These are phyloP conservation scores for Pterulicium gracile DNA, from an alignment of 1,284 basidiomycete genomes.

Conservation along the genomic window DNA sequence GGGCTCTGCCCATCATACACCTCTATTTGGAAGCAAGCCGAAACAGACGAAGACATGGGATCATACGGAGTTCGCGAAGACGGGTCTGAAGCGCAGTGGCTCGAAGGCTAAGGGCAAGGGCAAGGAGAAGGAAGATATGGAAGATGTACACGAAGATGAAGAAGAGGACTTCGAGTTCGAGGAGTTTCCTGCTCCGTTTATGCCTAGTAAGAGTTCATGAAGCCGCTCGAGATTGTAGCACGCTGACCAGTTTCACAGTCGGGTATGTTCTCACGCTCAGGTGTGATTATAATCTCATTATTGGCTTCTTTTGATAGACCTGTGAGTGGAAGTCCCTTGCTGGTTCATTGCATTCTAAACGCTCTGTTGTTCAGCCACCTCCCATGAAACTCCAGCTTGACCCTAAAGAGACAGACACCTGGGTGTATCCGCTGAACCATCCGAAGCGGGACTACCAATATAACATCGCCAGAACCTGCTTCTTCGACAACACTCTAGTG, in stretches of 20 bases:
- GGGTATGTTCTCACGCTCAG: conserved; percentile 30
- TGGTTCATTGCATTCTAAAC: conserved; percentile 5
- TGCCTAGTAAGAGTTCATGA: conserved; percentile 40
- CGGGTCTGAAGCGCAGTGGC: conserved; percentile 43
- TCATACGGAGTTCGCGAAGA: conserved; percentile 72
- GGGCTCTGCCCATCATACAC: conserved; percentile 28
- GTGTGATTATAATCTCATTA: neutral
- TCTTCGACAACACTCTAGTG: conserved; percentile 93
- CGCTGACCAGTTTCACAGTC: conserved; percentile 19
- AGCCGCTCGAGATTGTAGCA: neutral
- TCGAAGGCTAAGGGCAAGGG: conserved; percentile 40
- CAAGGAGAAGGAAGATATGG: conserved; percentile 31
- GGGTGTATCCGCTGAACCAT: conserved; percentile 89
- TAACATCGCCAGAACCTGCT: conserved; percentile 81
- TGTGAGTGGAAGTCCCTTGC: conserved; percentile 18
- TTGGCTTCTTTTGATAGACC: conserved; percentile 16
- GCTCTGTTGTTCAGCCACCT: conserved; percentile 36
- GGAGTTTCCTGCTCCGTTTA: conserved; percentile 71
- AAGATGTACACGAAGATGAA: conserved; percentile 31
- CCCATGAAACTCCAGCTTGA: conserved; percentile 74
- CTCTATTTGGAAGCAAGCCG: conserved; percentile 38
- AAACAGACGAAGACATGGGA: conserved; percentile 78
- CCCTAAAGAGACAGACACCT: conserved; percentile 70
- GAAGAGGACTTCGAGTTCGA: conserved; percentile 60
- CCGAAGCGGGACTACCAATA: conserved; percentile 91